These are phyloP conservation scores for Candida succiphila DNA, from an alignment of 805 yeast genomes.

Conservation along the genomic window DNA sequence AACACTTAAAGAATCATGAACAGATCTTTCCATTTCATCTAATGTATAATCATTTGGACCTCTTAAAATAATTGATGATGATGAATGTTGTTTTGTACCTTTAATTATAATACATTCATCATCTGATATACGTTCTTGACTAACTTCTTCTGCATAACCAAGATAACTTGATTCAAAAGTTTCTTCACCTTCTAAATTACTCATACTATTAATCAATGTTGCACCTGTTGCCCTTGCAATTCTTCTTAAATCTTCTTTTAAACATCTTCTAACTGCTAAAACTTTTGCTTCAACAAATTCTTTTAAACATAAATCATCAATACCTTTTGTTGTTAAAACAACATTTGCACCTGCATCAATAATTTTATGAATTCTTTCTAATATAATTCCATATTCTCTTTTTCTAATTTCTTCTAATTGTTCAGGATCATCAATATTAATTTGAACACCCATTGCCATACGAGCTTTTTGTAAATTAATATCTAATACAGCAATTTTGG, in stretches of 20 bases:
- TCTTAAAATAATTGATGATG: constrained; percentile 84
- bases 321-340: constrained; percentile 87
- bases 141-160: constrained; percentile 86
- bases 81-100: constrained; percentile 85
- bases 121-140: constrained; percentile 84
- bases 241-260: constrained; percentile 91
- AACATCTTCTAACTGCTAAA: constrained; percentile 95
- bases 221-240: constrained; percentile 99
- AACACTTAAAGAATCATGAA: constrained; percentile 89
- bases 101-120: constrained; percentile 92
- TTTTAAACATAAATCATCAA: constrained; percentile 85
- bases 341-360: constrained; percentile 88
- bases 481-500: constrained; percentile 83
- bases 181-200: constrained; percentile 94
- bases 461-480: constrained; percentile 91
- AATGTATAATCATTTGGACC: constrained; percentile 93
- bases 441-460: constrained; percentile 98
- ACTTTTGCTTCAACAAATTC: constrained; percentile 86
- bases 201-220: constrained; percentile 73
- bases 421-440: constrained; percentile 95
- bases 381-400: constrained; percentile 77
- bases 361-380: constrained; percentile 76
- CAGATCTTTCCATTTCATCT: constrained; percentile 97
- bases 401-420: constrained; percentile 78
- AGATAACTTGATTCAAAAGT: constrained; percentile 75